A percentile compares a stretch with the other conserved stretches of the same genome.
Evolutionary conservation across 2,329 filamentous ascomycete genomes (phyloP).

Genomic region (Monosporascus sp.): DNA sequence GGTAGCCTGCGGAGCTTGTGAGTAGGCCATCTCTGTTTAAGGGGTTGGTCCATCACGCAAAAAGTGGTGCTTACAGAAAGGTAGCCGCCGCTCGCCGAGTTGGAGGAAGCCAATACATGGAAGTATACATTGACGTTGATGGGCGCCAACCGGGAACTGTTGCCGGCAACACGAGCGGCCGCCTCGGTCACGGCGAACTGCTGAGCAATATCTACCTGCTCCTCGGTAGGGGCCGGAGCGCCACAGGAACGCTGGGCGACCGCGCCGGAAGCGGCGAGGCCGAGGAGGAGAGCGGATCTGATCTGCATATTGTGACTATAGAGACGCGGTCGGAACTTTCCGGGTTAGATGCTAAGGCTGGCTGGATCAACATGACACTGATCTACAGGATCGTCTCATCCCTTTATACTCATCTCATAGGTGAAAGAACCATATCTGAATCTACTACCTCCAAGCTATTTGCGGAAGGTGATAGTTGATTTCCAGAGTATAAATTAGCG

Average conservation of each 20-base stretch:
- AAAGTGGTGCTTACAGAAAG: conserved; percentile 24
- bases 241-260: conserved; percentile 13
- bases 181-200: conserved; percentile 21
- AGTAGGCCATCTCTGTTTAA: neutral
- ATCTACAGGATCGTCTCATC: neutral
- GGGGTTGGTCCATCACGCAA: neutral
- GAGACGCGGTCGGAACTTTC: neutral
- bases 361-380: neutral
- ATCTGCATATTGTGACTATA: conserved; percentile 5
- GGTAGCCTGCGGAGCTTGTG: conserved; percentile 23
- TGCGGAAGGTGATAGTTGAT: neutral
- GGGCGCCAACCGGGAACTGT: conserved; percentile 14
- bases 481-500: neutral
- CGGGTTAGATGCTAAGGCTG: neutral
- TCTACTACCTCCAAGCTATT: neutral
- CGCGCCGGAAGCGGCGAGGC: conserved; percentile 6
- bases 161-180: conserved; percentile 14
- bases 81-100: conserved; percentile 27
- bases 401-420: neutral
- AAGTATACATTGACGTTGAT: conserved; percentile 35
- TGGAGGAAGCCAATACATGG: conserved; percentile 30
- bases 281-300: conserved; percentile 2
- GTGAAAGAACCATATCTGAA: neutral
- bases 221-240: conserved; percentile 21
- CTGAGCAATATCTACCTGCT: conserved; percentile 19